phyloP scores from a whole-genome alignment of 2,329 filamentous ascomycete genomes.

The Fusarium keratoplasticum region DNA sequence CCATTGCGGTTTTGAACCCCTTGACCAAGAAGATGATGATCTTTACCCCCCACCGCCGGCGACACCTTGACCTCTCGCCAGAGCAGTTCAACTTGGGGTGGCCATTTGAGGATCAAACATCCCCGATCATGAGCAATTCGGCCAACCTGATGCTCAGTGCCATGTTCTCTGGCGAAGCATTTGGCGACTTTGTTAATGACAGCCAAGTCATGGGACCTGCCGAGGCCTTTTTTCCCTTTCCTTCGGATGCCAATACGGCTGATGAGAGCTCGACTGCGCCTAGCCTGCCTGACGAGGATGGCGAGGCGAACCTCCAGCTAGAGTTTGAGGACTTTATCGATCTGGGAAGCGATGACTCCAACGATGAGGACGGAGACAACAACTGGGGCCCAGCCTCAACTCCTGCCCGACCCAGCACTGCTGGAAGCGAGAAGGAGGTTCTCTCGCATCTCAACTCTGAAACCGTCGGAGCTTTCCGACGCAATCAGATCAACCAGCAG shows the following conservation, averaged over 20 bases:
- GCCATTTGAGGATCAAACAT: conserved; percentile 55
- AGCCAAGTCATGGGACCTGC: conserved; percentile 77
- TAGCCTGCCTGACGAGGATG: conserved; percentile 62
- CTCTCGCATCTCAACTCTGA: conserved; percentile 72
- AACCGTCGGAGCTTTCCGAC: conserved; percentile 83
- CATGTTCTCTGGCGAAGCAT: conserved; percentile 69
- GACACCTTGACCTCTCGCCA: conserved; percentile 64
- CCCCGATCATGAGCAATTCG: conserved; percentile 73
- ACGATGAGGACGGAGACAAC: conserved; percentile 67
- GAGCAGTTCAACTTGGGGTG: conserved; percentile 66
- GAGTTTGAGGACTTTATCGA: conserved; percentile 80
- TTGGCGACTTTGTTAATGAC: conserved; percentile 68
- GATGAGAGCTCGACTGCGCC: conserved; percentile 59
- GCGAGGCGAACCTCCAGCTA: conserved; percentile 73
- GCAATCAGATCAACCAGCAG: conserved; percentile 72
- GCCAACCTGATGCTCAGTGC: conserved; percentile 84
- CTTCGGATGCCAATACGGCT: conserved; percentile 67
- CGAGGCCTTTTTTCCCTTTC: conserved; percentile 80
- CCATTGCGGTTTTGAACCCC: conserved; percentile 69
- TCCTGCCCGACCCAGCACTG: conserved; percentile 61
- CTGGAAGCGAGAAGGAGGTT: conserved; percentile 59
- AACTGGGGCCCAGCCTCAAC: conserved; percentile 64
- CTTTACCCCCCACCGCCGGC: conserved; percentile 65
- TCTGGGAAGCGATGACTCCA: conserved; percentile 69
- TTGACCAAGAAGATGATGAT: conserved; percentile 72